Base-by-base conservation (phyloP, 768 basidiomycete genomes). In the Melanogaster broomeanus region DNA sequence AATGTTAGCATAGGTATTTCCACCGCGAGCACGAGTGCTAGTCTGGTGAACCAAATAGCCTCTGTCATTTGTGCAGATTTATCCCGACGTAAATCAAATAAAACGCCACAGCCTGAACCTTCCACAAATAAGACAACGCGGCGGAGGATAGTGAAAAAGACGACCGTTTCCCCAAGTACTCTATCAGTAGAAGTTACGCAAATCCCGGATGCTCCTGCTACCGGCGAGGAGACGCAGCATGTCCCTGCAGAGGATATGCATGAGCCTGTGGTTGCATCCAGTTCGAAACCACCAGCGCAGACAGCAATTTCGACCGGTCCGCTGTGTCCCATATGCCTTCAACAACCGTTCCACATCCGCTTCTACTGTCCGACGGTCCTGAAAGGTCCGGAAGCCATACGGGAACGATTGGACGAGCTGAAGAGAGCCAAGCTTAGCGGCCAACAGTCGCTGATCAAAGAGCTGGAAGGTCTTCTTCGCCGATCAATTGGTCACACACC, bases 311-410 rank as follows among this genome's bases (percentile, higher is more conserved):
- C 49, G 42, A 48, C 53, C 38, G 44, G 42, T 49, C 52, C 50
- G 1, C 46, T 51, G 2, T 81, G 83, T 53, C 76, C 76, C 35
- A 66, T 81, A 19, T 85, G 84, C 63, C 64, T 68, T 18, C 63
- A 63, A 40, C 55, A 57, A 4, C 75, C 79, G 7, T 68, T 71
- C 34, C 84, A 86, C 54, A 66, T 72, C 46, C 77, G 75, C n/a
- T 71, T 72, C 44, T 63, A 63, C 39, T 86, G 84, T 61, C 79
- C 80, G 6, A 62, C 75, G 21, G 69, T 85, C 22, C 51, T 68
- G 22, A 71, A 71, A 33, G 78, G 81, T 10, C 60, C 75, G 0
- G 64, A 67, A 8, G 62, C 74, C 8, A 73, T 85, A 57, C 70
- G 67, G 53, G 66, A 65, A 44, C 79, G 81, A 47, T 63, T 85